Base-by-base conservation (phyloP, 768 basidiomycete genomes). In the Boletus reticuloceps region DNA sequence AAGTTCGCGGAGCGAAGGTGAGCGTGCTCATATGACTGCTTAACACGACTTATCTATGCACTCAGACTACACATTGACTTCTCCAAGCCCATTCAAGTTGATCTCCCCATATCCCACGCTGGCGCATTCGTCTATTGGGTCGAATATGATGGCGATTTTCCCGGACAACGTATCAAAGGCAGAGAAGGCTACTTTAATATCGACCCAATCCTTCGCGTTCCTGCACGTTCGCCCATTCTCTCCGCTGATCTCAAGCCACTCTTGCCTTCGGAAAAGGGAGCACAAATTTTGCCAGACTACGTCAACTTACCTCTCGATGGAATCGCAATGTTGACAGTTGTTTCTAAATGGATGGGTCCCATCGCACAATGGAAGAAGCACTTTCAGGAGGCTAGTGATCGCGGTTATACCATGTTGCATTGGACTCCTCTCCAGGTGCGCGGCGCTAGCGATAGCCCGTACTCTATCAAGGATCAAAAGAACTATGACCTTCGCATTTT, bases 261-360 rank as follows among this genome's bases (percentile, higher is more conserved):
- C 8, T 72, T 82, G 8, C 75, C 82, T 19, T 66, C 72, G 10
- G 70, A 79, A 19, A 78, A 79, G 16, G 89, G 86, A 8, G 80
- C 78, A 7, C 69, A 68, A 3, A 67, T 91, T 54, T 64, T 75
- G 44, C 69, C 80, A 9, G 74, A 83, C 47, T 69, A 74, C 46
- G 77, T 89, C 58, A 79, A 89, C 61, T 75, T 98, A 17, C 89
- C 94, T 2, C 79, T 98, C 41, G 89, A 97, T 68, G 94, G 91
- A 16, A 79, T 99, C 9, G 83, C 89, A 34, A 87, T 98, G 65
- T 76, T 98, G 52, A 94, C 91, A 6, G 79, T 96, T 38, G 86
- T 99, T 43, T 96, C 94, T 2, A 99, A 99, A 70, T 99, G 97
- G 97, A 97, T 98, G 92, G 96, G 95, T 2, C 80, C 88, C 1